Percentiles rank a stretch among this genome's conserved stretches.
phyloP scores from a whole-genome alignment of 768 basidiomycete genomes.

The Boletus speciosus region DNA sequence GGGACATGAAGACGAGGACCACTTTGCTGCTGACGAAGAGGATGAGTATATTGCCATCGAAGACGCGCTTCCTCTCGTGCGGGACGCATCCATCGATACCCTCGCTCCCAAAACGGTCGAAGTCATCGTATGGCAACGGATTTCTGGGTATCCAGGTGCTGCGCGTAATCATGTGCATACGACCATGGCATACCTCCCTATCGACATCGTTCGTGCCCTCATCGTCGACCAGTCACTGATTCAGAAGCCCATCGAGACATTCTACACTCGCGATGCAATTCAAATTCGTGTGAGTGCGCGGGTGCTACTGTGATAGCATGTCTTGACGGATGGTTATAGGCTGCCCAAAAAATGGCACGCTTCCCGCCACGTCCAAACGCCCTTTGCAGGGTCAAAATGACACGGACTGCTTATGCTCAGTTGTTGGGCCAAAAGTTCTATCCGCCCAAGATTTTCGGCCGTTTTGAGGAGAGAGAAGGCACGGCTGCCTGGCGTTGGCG shows the following conservation, averaged over 20 bases:
- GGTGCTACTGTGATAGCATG: not conserved
- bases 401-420: constrained; percentile 92
- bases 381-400: constrained; percentile 68
- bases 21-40: constrained; percentile 36
- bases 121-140: constrained; percentile 63
- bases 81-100: constrained; percentile 52
- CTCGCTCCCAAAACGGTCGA: constrained; percentile 61
- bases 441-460: constrained; percentile 86
- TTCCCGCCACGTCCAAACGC: constrained; percentile 74
- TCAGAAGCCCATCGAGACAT: constrained; percentile 85
- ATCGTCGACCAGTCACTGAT: constrained; percentile 60
- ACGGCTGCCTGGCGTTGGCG: constrained; percentile 71
- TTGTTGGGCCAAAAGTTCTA: constrained; percentile 87
- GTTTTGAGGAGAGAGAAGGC: constrained; percentile 60
- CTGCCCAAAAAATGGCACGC: constrained; percentile 84
- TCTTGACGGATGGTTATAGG: constrained; percentile 41
- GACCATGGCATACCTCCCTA: constrained; percentile 76
- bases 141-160: constrained; percentile 72
- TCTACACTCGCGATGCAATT: constrained; percentile 91
- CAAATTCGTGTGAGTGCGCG: constrained; percentile 71
- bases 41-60: constrained; percentile 52
- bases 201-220: constrained; percentile 75
- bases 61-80: constrained; percentile 64
- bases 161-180: constrained; percentile 66
- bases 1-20: constrained; percentile 53